Base-by-base conservation (phyloP, 1,284 basidiomycete species). In the Laetiporus sulphureus region DNA sequence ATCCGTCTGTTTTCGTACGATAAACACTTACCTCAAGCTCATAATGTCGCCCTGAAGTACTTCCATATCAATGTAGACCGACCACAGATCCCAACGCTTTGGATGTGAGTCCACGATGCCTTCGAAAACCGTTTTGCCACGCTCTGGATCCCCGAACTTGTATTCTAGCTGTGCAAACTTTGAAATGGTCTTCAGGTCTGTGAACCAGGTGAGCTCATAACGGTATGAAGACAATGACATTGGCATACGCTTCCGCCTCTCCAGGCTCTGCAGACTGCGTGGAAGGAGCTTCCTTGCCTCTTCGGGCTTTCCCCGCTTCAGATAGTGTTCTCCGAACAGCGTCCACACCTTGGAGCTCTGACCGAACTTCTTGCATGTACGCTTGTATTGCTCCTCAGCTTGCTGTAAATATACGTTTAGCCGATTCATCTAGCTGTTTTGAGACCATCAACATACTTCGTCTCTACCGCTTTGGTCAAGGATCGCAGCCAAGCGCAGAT, bases 61-160 rank as follows among this genome's bases (percentile, higher is more conserved):
- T 59, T 98, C 90, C 82, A 97, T 93, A 60, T 99, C 96, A 59
- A 98, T 83, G 64, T 99, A 99, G 42, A 98, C 73, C 44, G 87
- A 89, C 94, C 97, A 99, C 31, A 98, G 68, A 61, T 99, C 95
- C 69, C 93, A 83, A 36, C 92, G 80, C 62, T 94, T 97, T 2
- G 93, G 84, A 66, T 97, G 91, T 12, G 85, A 89, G 59, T 95
- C 91, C 22, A 99, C 73, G 42, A 99, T 88, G 27, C 95, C 96
- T 61, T 99, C 96, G 49, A 97, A 99, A 41, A 99, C 76, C 1
- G 95, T 98, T 58, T 89, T 86, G 16, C 93, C 96, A 36, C 95
- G 80, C 64, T 99, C 96, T 2, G 90, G 72, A 50, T 98, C 94
- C 11, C 94, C 96, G 23, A 88, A 68, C 62, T 89, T 93, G 67